Evolutionary conservation across 306 rosid species (phyloP), one percentile per base, ranked within the genome.

Genomic region (Herpetospermum pedunculosum): DNA sequence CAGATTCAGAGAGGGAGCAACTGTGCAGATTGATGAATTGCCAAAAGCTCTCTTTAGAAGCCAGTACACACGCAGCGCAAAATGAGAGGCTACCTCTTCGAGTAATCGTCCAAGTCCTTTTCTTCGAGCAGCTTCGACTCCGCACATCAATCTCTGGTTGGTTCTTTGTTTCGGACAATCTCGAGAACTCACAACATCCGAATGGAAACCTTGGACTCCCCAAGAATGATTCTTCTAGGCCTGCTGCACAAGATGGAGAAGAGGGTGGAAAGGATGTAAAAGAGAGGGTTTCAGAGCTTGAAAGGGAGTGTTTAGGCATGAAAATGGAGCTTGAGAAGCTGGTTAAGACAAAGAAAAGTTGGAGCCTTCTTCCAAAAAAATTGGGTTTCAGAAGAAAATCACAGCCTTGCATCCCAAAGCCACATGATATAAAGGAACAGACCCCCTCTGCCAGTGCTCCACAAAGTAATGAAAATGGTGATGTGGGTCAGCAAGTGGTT

Each of bases 31-130:
- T 92, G 21, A 85, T 89, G 96, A 88, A 86, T 81, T 88, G 93
- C 81, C 91, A 89, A 75, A 92, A 92, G 76, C 90, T 92, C 15
- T 87, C 96, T 19, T 65, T 92, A 76, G 94, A 92, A 77, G 96
- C 94, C 34, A 88, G 97, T 79, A 85, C 94, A 1, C 97, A 89
- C 76, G 96, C 96, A 2, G 97, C 96, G 2, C 96, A 92, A 78
- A 92, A 92, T 32, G 96, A 92, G 80, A 84, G 92, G 64, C 79
- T 92, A 50, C 97, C 97, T 32, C 88, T 92, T 2, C 72, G 97
- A 73, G 94, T 89, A 34, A 83, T 92, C 43, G 92, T 90, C 18
- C 96, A 90, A 64, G 96, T 92, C 35, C 86, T 92, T 15, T 92
- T 89, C 75, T 89, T 92, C 14, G 96, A 92, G 76, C 96, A 92